Evolutionary conservation across 495 filamentous ascomycete species (phyloP).

Genomic region (Penicillium lividum): DNA sequence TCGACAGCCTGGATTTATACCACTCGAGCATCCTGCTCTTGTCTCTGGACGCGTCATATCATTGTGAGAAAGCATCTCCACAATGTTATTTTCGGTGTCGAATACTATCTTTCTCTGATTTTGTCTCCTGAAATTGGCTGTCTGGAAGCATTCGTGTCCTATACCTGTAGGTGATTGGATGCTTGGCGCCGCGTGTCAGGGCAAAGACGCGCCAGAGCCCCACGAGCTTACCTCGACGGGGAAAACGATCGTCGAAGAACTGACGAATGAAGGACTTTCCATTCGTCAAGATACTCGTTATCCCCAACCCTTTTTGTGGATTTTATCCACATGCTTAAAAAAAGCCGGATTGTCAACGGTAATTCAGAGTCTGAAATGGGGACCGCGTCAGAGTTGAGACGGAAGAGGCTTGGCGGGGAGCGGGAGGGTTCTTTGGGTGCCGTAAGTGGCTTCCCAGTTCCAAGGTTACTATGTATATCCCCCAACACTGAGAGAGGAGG

Average conservation of each 20-base stretch:
- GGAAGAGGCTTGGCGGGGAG: background rate
- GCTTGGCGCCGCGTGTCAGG: conserved; percentile 25
- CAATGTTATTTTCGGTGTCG: background rate
- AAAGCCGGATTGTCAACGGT: conserved; percentile 4
- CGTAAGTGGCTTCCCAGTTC: background rate
- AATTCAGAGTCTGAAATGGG: background rate
- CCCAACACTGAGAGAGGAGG: no score
- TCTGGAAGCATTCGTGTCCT: background rate
- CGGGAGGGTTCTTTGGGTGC: background rate
- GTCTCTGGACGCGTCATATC: background rate
- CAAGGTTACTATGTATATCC: no score
- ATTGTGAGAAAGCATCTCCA: background rate
- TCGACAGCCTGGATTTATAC: background rate
- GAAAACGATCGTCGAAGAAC: conserved; percentile 11
- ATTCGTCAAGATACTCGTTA: background rate
- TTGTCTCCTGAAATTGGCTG: background rate
- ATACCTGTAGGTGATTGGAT: background rate
- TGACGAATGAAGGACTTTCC: conserved; percentile 14
- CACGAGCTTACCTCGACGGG: conserved; percentile 25
- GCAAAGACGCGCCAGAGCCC: conserved; percentile 9
- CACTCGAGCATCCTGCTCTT: background rate
- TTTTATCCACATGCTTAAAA: background rate
- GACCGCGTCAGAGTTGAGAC: conserved; percentile 4
- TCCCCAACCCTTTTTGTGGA: background rate
- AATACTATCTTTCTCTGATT: background rate